Conservation (phyloP, 176 grass and related monocot species). For the Calamus simplicifolius region DNA sequence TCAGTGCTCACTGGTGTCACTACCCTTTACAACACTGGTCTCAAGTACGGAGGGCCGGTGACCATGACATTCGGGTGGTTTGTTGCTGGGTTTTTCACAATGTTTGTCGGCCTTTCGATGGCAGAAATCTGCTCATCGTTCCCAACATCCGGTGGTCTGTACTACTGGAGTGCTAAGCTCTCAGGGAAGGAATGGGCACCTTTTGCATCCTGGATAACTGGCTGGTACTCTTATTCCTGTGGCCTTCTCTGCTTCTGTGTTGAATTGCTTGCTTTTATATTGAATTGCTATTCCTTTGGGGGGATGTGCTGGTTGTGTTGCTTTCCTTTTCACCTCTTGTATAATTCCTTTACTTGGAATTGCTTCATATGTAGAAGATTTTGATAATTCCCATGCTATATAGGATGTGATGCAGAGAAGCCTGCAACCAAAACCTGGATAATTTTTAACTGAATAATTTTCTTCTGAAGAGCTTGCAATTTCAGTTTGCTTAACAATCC, state of each 20-base stretch:
- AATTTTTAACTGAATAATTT: too few relatives aligned
- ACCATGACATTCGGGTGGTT: slow-evolving; percentile 90
- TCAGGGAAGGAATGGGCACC: slow-evolving; percentile 65
- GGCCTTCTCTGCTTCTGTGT: too few relatives aligned
- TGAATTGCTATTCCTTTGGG: not conserved
- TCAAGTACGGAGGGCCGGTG: slow-evolving; percentile 56
- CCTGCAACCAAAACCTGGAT: too few relatives aligned
- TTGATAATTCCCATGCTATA: too few relatives aligned
- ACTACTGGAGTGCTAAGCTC: slow-evolving; percentile 91
- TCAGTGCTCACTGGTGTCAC: slow-evolving; percentile 88
- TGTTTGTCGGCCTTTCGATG: slow-evolving; percentile 72
- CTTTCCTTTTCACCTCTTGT: too few relatives aligned
- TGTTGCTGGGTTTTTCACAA: slow-evolving; percentile 71
- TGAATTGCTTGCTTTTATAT: too few relatives aligned
- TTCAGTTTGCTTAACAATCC: too few relatives aligned
- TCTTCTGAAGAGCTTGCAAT: too few relatives aligned
- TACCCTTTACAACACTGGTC: slow-evolving; percentile 77
- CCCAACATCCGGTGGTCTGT: slow-evolving; percentile 80
- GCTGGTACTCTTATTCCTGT: slow-evolving; percentile 47
- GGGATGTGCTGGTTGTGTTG: not conserved
- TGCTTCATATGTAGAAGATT: too few relatives aligned
- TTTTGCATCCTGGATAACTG: slow-evolving; percentile 81
- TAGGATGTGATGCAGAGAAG: too few relatives aligned
- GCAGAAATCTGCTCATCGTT: slow-evolving; percentile 93
- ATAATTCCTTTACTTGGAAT: too few relatives aligned